Evolutionary conservation across 1,284 basidiomycete species (phyloP).

Genomic region (Rugosomyces carneus): DNA sequence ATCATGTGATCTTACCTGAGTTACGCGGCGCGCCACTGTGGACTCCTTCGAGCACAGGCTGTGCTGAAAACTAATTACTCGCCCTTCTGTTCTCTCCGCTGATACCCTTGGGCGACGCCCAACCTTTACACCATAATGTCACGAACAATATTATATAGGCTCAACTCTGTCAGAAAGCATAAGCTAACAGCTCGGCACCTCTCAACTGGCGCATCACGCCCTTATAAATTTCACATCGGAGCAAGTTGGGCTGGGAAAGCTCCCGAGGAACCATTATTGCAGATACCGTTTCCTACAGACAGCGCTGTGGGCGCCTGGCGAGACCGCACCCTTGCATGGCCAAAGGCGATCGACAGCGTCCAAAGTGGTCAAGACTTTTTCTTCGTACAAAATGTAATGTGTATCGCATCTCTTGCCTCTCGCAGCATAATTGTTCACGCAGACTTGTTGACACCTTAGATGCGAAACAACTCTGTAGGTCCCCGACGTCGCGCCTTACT

Average conservation of each 20-base stretch:
- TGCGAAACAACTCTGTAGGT: slow-evolving; percentile 73
- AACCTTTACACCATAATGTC: background rate
- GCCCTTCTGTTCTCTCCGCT: background rate
- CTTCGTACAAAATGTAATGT: slow-evolving; percentile 66
- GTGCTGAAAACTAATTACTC: background rate
- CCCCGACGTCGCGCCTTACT: slow-evolving; percentile 17
- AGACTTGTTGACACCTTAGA: slow-evolving; percentile 34
- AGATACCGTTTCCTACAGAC: slow-evolving; percentile 55
- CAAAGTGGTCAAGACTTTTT: slow-evolving; percentile 78
- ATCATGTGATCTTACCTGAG: slow-evolving; percentile 13
- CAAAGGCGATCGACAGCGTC: slow-evolving; percentile 35
- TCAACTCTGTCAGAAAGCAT: slow-evolving; percentile 1
- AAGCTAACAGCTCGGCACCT: slow-evolving; percentile 10
- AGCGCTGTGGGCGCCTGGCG: slow-evolving; percentile 71
- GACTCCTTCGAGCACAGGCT: background rate
- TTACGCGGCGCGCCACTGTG: background rate
- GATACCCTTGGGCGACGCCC: background rate
- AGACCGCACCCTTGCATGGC: slow-evolving; percentile 49
- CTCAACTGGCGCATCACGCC: slow-evolving; percentile 27
- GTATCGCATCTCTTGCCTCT: background rate
- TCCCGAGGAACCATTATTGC: slow-evolving; percentile 26
- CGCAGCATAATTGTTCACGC: background rate
- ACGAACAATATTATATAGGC: slow-evolving; percentile 10
- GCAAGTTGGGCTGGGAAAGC: slow-evolving; percentile 78
- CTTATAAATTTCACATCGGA: slow-evolving; percentile 67